Percentiles rank a stretch among this genome's conserved stretches.
Conservation (phyloP, 306 rosid genomes). For the Macrotyloma uniflorum region DNA sequence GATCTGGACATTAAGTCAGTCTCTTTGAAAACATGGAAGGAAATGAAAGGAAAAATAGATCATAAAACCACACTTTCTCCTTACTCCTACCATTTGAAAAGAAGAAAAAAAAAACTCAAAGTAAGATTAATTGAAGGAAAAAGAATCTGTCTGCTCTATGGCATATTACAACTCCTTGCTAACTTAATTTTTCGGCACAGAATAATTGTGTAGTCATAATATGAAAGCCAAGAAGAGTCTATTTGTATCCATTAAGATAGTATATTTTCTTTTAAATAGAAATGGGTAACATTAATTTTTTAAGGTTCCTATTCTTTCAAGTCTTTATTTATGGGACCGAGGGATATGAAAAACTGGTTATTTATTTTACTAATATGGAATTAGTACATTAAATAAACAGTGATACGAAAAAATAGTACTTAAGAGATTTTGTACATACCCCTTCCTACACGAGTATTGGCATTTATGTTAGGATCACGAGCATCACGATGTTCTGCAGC, state of each 20-base stretch:
- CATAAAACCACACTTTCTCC: neutral
- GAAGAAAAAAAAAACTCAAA: too few relatives aligned
- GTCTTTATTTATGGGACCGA: neutral
- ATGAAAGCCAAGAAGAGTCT: neutral
- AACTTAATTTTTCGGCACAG: neutral
- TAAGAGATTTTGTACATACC: slow-evolving; percentile 51
- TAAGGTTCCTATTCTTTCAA: slow-evolving; percentile 21
- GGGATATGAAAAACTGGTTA: slow-evolving; percentile 15
- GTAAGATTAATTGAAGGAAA: neutral
- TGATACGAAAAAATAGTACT: neutral
- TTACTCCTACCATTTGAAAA: too few relatives aligned
- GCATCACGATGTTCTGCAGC: slow-evolving; percentile 60
- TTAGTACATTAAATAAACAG: slow-evolving; percentile 17
- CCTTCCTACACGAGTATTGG: slow-evolving; percentile 62
- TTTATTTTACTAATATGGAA: slow-evolving; percentile 13
- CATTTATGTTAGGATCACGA: slow-evolving; percentile 49
- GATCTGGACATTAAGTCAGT: neutral
- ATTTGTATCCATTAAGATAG: too few relatives aligned
- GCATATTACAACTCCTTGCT: too few relatives aligned
- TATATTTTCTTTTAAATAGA: too few relatives aligned
- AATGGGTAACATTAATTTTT: neutral
- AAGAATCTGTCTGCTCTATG: neutral
- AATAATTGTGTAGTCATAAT: neutral
- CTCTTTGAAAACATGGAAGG: neutral
- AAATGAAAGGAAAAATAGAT: neutral